Evolutionary conservation across 768 basidiomycete species (phyloP), one percentile per base, ranked within the genome.

Genomic region (Macrolepiota albuminosa): DNA sequence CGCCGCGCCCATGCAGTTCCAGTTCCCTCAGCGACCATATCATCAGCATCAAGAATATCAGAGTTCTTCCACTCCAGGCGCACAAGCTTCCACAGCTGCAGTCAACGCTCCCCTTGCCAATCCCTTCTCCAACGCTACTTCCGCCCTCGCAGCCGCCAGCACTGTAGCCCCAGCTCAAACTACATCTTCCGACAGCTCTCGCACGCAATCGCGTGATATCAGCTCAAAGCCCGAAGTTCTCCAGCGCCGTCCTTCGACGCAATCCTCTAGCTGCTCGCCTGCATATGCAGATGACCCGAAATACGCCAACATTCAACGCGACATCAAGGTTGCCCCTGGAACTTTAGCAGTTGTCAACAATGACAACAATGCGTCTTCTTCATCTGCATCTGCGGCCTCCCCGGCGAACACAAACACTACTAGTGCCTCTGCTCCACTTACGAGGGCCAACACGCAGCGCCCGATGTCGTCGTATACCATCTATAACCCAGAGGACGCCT

Each of bases 401-500:
- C 7, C 3, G 24, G 31, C 24, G 14, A 18, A n/a, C 18, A 46
- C 14, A 4, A 46, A 39, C 36, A 33, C 53, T 34, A 42, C 56
- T 34, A n/a, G 49, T 31, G 48, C 56, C 16, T 36, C 59, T 56
- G 43, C 43, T 11, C 6, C 49, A 21, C n/a, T 26, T 2, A 37
- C 29, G 3, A 37, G 37, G 13, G 24, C 47, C 40, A 46, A 43
- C 51, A 24, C 59, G 16, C 45, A 36, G 56, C 59, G 66, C 50
- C 66, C 66, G 6, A 18, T 45, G 26, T 67, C 66, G n/a, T 61
- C 63, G 8, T 60, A 74, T 24, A 84, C 84, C 11, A 72, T 83
- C 57, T 89, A 88, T 63, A 79, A 85, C 63, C 80, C 81, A 37
- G 83, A 84, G 33, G 88, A 90, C 63, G 86, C 84, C 49, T 90